Evolutionary conservation across 2,329 filamentous ascomycete genomes (phyloP), one percentile per base, ranked within the genome.

Genomic region (Colletotrichum gloeosporioides): DNA sequence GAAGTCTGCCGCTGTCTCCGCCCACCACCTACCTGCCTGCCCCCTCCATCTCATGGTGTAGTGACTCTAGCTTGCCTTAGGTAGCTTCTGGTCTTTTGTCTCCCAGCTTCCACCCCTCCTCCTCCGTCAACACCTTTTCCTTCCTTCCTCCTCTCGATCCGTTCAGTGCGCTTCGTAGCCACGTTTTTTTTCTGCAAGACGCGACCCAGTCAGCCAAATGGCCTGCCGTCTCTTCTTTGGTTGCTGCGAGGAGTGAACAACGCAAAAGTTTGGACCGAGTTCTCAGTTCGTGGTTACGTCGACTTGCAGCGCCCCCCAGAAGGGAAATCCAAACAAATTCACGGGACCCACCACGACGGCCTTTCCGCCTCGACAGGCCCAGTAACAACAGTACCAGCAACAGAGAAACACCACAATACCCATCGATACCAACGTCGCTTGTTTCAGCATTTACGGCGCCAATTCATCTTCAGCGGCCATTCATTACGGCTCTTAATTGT

Each of bases 251-350:
- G 49, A 73, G 59, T 70, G 32, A 65, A 66, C 32, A 57, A n/a
- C 55, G 71, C 18, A 61, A 25, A 63, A 68, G 27, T 65, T 55
- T 15, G 44, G n/a, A 32, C n/a, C 49, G 49, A 63, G 32, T 57
- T 63, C 34, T 29, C 72, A 22, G 13, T 22, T 65, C 25, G 15
- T 62, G n/a, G 55, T 49, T 69, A 34, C 39, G 27, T 64, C 12
- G 31, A 15, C 22, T 31, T 63, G 59, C 31, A 63, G 10, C 12
- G 22, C 53, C 49, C 39, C 68, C 59, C 49, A 39, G 29, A 44
- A 29, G 67, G 68, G 65, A 66, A 73, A 69, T 70, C 74, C 70
- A 76, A 76, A 76, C 71, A 76, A 76, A 69, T 49, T 49, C 67
- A 53, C 36, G 63, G 59, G 70, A 74, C 74, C 74, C 74, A 74